Evolutionary conservation across 345 rosid species (phyloP), one percentile per base, ranked within the genome.

Genomic region (Melaleuca quinquenervia): DNA sequence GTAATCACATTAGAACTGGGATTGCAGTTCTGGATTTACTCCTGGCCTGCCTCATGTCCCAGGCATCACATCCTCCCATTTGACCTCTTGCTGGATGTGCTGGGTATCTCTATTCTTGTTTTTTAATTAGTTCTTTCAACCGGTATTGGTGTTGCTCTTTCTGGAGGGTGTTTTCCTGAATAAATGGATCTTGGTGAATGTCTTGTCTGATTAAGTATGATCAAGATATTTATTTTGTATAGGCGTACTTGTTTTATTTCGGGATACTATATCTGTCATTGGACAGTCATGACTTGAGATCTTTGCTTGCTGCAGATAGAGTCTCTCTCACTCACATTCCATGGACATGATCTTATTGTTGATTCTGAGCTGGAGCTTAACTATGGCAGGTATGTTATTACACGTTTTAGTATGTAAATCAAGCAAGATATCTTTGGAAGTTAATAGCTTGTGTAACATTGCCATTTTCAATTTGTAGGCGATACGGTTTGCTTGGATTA

Each of bases 331-430:
- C 96, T 98, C 32, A 98, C 99, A 64, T 98, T 98, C 84, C 99
- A 98, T 62, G 99, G 99, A 52, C 94, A 98, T 82, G 99, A 98
- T 85, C 98, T 98, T 74, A 94, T 98, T 62, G 97, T 98, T 82
- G 99, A 98, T 90, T 91, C 99, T 44, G 90, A 90, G 86, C 89
- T 98, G 93, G 99, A 96, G 94, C 99, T 98, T 86, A 98, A 98
- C 85, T 98, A 98, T 89, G 99, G 99, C 82, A 94, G 97, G 96
- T 93, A 48, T 9, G 80, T 70, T 36, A 36, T 36, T 36, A 32
- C 78, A 20, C 5, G 45, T 70, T 24, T 64, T 45, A 64, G 76
- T 70, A 70, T 70, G 80, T 70, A 70, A 70, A 70, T 70, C 48
- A 18, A 18, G 80, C 80, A 36, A 36, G 80, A 36, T 70, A 20